Conservation (phyloP, 2,329 filamentous ascomycete genomes). For the Alternaria conjuncta region DNA sequence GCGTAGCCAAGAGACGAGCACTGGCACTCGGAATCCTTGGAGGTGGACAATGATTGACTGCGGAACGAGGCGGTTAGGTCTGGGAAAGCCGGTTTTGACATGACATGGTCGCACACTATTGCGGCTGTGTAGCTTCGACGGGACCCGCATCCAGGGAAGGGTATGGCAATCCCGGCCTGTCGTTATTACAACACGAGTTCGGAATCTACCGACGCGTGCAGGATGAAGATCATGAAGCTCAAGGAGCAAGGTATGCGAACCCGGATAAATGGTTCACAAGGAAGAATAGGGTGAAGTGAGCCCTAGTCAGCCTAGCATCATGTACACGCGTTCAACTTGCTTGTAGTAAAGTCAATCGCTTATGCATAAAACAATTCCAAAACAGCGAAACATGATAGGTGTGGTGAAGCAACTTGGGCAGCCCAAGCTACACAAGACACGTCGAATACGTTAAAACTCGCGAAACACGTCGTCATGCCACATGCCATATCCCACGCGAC, state of each 20-base stretch:
- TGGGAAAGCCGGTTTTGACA: slow-evolving; percentile 9
- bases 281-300: not conserved
- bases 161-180: slow-evolving; percentile 2
- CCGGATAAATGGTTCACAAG: slow-evolving; percentile 1
- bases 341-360: not conserved
- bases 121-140: slow-evolving; percentile 9
- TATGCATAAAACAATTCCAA: slow-evolving; percentile 7
- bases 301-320: not conserved
- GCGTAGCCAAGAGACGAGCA: not conserved
- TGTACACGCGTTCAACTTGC: slow-evolving; percentile 10
- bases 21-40: slow-evolving; percentile 3
- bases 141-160: slow-evolving; percentile 4
- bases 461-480: slow-evolving; percentile 8
- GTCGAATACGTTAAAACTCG: slow-evolving; percentile 5
- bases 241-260: not conserved
- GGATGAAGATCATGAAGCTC: not conserved
- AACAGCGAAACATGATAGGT: slow-evolving; percentile 10
- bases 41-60: slow-evolving; percentile 3
- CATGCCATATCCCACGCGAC: slow-evolving; percentile 7
- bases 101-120: slow-evolving; percentile 1
- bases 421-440: slow-evolving; percentile 3
- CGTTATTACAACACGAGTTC: slow-evolving; percentile 10
- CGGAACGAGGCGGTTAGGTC: not conserved
- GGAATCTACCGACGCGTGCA: slow-evolving; percentile 3
- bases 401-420: slow-evolving; percentile 7